Conservation (phyloP, 2,329 filamentous ascomycete genomes). For the Fusarium sp. region DNA sequence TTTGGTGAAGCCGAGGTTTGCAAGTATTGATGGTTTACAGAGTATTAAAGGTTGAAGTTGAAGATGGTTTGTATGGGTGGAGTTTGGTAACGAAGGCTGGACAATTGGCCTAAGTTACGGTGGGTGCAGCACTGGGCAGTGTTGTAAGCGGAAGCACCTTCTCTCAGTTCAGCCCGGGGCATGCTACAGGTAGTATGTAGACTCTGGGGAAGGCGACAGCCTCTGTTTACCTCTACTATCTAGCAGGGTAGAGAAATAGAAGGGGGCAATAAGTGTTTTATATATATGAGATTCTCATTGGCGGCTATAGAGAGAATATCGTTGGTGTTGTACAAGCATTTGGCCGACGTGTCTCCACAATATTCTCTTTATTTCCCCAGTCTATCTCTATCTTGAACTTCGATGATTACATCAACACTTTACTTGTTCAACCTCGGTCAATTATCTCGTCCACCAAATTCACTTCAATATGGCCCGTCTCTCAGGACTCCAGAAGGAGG, state of each 20-base stretch:
- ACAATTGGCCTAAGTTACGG: too few species aligned
- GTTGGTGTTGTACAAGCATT: background rate
- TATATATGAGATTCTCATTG: too few species aligned
- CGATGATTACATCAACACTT: slow-evolving; percentile 18
- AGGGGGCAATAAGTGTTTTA: too few species aligned
- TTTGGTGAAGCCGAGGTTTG: background rate
- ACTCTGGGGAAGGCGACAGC: background rate
- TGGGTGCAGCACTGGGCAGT: too few species aligned
- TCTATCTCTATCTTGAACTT: slow-evolving; percentile 7
- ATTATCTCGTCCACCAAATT: background rate
- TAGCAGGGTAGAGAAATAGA: too few species aligned
- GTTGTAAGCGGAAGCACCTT: too few species aligned
- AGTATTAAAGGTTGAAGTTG: background rate
- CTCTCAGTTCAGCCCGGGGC: too few species aligned
- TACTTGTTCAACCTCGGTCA: background rate
- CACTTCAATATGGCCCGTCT: slow-evolving; percentile 56
- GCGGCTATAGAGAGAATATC: too few species aligned
- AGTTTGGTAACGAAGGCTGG: background rate
- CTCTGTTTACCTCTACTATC: too few species aligned
- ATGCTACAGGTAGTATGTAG: background rate
- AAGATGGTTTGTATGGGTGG: background rate
- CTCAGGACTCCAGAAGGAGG: slow-evolving; percentile 92
- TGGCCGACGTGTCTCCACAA: slow-evolving; percentile 28
- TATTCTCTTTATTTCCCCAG: slow-evolving; percentile 12
- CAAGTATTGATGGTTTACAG: background rate